Percentiles rank a stretch among this genome's conserved stretches.
Evolutionary conservation across 306 rosid species (phyloP).

Genomic region (Oemleria cerasiformis): DNA sequence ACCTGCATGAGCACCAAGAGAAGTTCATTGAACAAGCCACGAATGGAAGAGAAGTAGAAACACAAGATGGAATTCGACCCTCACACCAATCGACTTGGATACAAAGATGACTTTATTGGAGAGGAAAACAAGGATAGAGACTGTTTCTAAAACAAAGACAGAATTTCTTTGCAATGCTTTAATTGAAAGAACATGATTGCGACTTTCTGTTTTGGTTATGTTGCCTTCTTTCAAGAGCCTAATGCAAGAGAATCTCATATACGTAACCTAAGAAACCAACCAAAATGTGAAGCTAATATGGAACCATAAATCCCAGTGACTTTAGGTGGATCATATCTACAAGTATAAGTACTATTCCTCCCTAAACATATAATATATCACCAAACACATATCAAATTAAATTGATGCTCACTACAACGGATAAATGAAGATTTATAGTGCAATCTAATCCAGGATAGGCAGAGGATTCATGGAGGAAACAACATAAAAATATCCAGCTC

Average conservation of each 20-base stretch:
- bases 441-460: too few species aligned
- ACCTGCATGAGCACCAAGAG: neutral
- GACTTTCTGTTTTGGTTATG: neutral
- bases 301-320: neutral
- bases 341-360: neutral
- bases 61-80: neutral
- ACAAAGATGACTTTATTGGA: neutral
- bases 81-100: neutral
- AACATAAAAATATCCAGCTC: too few species aligned
- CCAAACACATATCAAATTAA: too few species aligned
- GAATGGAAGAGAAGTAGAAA: neutral
- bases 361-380: neutral
- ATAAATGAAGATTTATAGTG: too few species aligned
- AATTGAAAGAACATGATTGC: neutral
- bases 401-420: too few species aligned
- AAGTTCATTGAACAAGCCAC: neutral
- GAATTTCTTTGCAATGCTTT: neutral
- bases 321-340: neutral
- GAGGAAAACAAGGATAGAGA: neutral
- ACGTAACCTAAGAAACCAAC: neutral
- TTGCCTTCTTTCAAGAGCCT: neutral
- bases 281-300: neutral
- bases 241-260: neutral
- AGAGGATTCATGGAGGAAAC: too few species aligned
- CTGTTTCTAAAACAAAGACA: neutral